Percentiles rank a stretch among this genome's conserved stretches.
Conservation (phyloP, 106 monocot species). For the Gastrodia elata region DNA sequence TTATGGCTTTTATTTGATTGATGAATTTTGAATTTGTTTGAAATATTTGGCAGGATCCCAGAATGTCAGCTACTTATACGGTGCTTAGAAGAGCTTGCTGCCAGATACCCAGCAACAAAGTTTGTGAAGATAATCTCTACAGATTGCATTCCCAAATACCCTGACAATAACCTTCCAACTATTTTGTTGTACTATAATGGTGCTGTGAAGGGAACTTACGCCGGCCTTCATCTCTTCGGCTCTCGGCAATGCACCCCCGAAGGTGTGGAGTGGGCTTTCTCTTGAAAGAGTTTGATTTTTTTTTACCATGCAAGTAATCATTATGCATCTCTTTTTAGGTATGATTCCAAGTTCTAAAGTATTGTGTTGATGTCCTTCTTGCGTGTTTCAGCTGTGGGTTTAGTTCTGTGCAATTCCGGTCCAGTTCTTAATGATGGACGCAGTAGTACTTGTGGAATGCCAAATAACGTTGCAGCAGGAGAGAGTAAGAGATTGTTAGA, state of each 20-base stretch:
- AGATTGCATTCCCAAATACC: slow-evolving; percentile 94
- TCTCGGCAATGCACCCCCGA: slow-evolving; percentile 75
- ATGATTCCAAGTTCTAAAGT: background rate
- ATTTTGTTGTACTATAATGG: slow-evolving; percentile 83
- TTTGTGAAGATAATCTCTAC: slow-evolving; percentile 97
- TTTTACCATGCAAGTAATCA: background rate
- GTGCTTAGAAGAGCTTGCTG: slow-evolving; percentile 80
- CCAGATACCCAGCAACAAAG: slow-evolving; percentile 77
- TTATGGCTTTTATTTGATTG: background rate
- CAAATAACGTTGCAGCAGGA: slow-evolving; percentile 31
- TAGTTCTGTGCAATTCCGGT: slow-evolving; percentile 68
- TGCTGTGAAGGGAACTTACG: slow-evolving; percentile 80
- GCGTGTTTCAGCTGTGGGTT: slow-evolving; percentile 53
- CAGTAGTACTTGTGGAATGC: slow-evolving; percentile 21
- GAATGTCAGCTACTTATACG: slow-evolving; percentile 62
- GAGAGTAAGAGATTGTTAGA: slow-evolving; percentile 58
- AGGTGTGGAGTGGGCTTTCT: slow-evolving; percentile 33
- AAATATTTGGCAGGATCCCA: slow-evolving; percentile 40
- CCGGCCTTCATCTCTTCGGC: slow-evolving; percentile 81
- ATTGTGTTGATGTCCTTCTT: background rate
- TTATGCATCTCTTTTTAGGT: background rate
- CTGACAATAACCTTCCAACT: slow-evolving; percentile 86
- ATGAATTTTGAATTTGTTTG: background rate
- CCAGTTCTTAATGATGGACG: slow-evolving; percentile 65
- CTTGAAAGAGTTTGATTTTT: background rate